Percentiles rank a stretch among this genome's conserved stretches.
phyloP scores from a whole-genome alignment of 2,329 filamentous ascomycete species.

The Clonostachys sp. region DNA sequence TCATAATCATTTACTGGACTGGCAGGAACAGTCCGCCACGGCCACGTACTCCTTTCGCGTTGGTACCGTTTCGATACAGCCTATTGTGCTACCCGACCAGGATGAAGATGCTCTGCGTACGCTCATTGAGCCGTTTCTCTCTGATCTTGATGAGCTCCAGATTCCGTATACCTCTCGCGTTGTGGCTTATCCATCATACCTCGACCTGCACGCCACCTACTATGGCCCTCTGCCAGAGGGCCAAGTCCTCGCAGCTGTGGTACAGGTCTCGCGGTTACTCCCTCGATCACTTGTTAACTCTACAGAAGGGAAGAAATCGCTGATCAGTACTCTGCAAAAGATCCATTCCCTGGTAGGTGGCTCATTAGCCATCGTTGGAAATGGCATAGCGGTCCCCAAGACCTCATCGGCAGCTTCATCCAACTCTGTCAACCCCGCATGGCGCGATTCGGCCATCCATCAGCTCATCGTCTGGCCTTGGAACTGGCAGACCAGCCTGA shows the following conservation, averaged over 20 bases:
- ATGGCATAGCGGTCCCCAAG: background rate
- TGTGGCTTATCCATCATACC: background rate
- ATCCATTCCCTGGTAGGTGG: background rate
- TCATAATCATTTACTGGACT: background rate
- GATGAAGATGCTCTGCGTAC: background rate
- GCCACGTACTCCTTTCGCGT: background rate
- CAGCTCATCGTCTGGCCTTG: constrained; percentile 9
- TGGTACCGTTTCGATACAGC: background rate
- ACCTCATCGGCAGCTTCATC: background rate
- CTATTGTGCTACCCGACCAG: background rate
- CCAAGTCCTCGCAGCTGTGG: background rate
- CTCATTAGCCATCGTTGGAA: constrained; percentile 1
- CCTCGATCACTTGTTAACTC: background rate
- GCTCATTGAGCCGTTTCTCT: background rate
- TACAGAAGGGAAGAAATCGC: background rate
- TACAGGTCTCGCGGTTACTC: background rate
- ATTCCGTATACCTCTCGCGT: background rate
- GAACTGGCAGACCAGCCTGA: constrained; percentile 9
- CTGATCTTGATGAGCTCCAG: background rate
- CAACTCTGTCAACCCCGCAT: background rate
- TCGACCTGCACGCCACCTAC: background rate
- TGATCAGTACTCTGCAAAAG: too few relatives aligned
- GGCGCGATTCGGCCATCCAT: background rate
- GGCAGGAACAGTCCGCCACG: too few relatives aligned
- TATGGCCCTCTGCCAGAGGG: background rate